Base-by-base conservation (phyloP, 2,329 filamentous ascomycete species). In the Karstenula rhodostoma region DNA sequence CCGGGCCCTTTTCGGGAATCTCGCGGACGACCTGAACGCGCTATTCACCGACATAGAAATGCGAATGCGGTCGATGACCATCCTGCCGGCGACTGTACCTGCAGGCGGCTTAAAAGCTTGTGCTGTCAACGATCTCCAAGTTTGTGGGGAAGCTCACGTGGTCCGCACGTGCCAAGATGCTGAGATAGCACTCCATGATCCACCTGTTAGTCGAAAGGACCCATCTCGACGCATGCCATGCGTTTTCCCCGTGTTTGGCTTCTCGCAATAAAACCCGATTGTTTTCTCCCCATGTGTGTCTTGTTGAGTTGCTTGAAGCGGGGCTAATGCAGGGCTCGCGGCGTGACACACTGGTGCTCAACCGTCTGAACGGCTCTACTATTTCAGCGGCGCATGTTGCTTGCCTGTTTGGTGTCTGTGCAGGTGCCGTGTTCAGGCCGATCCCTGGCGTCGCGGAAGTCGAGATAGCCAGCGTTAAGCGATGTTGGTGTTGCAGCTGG, bases 81-180 rank as follows among this genome's bases (percentile, higher is more conserved):
- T 64, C 59, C 64, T 68, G 64, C 64, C 68, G 71, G 72, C 67
- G 67, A 74, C 49, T 40, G 49, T 52, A 52, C 66, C 51, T 72
- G 74, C 71, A 75, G 68, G 73, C 70, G 73, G 72, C 73, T 75
- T 64, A 69, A 74, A 75, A 73, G 73, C 74, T 76, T 74, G 67
- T 60, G 64, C 63, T 68, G 71, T 63, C 67, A 64, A 68, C 57
- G 63, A 56, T 53, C 44, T 32, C 29, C 29, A 32, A 10, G 29
- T 32, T 32, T 70, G 73, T 75, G 73, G 73, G 72, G 67, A 65
- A 62, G 62, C 33, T 13, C 59, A 62, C 59, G 59, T 59, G 58
- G 52, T 37, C 49, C 32, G 44, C 61, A 66, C 65, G 60, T 64
- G 60, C 57, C 49, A 46, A 7, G 27, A 35, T 25, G 52, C 50